Base-by-base conservation (phyloP, 345 rosid genomes). In the Geranium rotundifolium region DNA sequence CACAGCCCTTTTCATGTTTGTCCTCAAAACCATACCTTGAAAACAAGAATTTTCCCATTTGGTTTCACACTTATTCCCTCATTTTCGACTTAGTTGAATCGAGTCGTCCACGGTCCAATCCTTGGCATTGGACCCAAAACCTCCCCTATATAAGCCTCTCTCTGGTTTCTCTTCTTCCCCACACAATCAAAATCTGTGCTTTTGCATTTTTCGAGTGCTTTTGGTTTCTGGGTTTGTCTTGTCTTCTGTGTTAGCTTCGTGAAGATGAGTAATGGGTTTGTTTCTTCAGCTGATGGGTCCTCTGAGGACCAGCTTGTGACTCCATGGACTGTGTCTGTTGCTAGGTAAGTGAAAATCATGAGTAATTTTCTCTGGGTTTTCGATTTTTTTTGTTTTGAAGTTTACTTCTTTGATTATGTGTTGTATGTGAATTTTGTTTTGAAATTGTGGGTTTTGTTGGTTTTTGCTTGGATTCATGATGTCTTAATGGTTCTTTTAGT, bases 241-340 rank as follows among this genome's bases (percentile, higher is more conserved):
- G 29, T 19, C 14, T 57, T 17, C 27, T 19, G 23, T 17, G 23
- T 18, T 57, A 19, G 27, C 20, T 57, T 15, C 30, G 29, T 57
- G 9, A 60, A 31, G 58, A 29, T 15, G 49, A 31, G 59, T 5
- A 56, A 63, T 19, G 66, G 37, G 19, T 54, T 34, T 17, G 64
- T 31, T 4, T 64, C 17, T 52, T 20, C 50, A 4, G 73, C 57
- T 1, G 72, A 62, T 20, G 72, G 61, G 63, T 90, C 97, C 81
- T 78, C 87, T 8, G 80, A 81, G 89, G 96, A 90, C 65, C 99
- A 90, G 80, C 83, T 82, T 57, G 65, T 86, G 59, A 93, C 99
- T 12, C 99, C 99, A 27, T 90, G 96, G 99, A 77, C 95, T 61
- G 65, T 78, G 74, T 85, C 92, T 18, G 85, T 88, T 71, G 92